Percentiles rank a stretch among this genome's conserved stretches.
phyloP scores from a whole-genome alignment of 2,329 filamentous ascomycete genomes.

The Tolypocladium amazonense region DNA sequence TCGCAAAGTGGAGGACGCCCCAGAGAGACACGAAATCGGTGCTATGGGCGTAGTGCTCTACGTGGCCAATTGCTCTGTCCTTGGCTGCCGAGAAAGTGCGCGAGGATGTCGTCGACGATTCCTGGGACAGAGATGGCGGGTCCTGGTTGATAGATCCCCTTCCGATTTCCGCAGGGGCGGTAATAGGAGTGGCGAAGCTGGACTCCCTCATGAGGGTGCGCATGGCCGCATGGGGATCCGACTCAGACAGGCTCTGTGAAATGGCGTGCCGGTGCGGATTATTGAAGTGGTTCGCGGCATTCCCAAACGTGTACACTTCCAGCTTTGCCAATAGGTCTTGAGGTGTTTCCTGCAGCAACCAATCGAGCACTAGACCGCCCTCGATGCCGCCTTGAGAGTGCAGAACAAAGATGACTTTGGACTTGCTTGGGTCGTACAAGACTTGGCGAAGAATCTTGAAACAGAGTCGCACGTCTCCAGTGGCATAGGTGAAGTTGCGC shows the following conservation, averaged over 20 bases:
- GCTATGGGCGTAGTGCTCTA: constrained; percentile 72
- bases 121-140: constrained; percentile 8
- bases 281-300: constrained; percentile 73
- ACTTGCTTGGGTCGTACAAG: constrained; percentile 49
- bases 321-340: constrained; percentile 55
- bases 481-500: constrained; percentile 63
- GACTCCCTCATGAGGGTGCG: constrained; percentile 25
- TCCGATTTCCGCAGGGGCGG: constrained; percentile 10
- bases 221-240: constrained; percentile 23
- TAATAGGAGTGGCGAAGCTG: constrained; percentile 14
- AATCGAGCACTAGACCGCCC: constrained; percentile 62
- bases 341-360: constrained; percentile 62
- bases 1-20: constrained; percentile 61
- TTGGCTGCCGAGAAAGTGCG: constrained; percentile 26
- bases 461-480: constrained; percentile 53
- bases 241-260: constrained; percentile 27
- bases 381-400: constrained; percentile 74
- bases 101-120: constrained; percentile 21
- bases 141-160: constrained; percentile 6
- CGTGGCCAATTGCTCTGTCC: constrained; percentile 50
- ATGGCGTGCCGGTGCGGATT: constrained; percentile 50
- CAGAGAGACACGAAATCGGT: constrained; percentile 65
- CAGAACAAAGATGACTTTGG: constrained; percentile 62
- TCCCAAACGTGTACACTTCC: constrained; percentile 71
- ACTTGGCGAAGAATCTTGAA: constrained; percentile 51